A percentile compares a stretch with the other conserved stretches of the same genome.
phyloP scores from a whole-genome alignment of 2,329 filamentous ascomycete genomes.

The Ascochyta pisi region DNA sequence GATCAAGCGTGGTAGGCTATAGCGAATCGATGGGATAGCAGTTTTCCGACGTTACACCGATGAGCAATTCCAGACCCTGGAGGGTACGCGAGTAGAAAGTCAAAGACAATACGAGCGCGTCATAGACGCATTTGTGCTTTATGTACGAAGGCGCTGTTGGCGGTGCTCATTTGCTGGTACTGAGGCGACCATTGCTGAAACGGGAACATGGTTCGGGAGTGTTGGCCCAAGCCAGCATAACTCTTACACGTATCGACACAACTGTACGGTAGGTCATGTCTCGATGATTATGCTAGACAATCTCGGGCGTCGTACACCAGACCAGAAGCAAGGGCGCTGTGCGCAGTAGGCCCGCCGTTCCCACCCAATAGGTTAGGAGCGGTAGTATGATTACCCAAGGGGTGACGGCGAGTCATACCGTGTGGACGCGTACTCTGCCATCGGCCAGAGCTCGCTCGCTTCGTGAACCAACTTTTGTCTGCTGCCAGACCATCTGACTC shows the following conservation, averaged over 20 bases:
- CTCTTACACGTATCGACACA: conserved; percentile 15
- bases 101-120: conserved; percentile 25
- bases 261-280: conserved; percentile 30
- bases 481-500: conserved; percentile 20
- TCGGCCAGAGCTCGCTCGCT: conserved; percentile 28
- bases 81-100: conserved; percentile 17
- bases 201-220: conserved; percentile 20
- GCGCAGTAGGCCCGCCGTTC: conserved; percentile 22
- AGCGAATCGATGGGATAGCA: conserved; percentile 7
- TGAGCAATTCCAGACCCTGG: conserved; percentile 7
- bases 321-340: conserved; percentile 32
- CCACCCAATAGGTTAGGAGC: conserved; percentile 33
- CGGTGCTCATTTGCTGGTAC: conserved; percentile 25
- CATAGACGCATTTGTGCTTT: conserved; percentile 29
- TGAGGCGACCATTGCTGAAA: conserved; percentile 24
- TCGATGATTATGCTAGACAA: conserved; percentile 27
- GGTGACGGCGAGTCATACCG: conserved; percentile 38
- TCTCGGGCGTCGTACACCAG: conserved; percentile 35
- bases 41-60: conserved; percentile 18
- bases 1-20: not conserved
- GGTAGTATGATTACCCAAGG: conserved; percentile 36
- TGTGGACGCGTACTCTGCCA: conserved; percentile 32
- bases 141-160: conserved; percentile 17
- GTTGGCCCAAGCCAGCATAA: conserved; percentile 34
- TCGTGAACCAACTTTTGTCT: conserved; percentile 11